Base-by-base conservation (phyloP, 2,329 filamentous ascomycete genomes). In the Arthrobotrys pseudoclavata region DNA sequence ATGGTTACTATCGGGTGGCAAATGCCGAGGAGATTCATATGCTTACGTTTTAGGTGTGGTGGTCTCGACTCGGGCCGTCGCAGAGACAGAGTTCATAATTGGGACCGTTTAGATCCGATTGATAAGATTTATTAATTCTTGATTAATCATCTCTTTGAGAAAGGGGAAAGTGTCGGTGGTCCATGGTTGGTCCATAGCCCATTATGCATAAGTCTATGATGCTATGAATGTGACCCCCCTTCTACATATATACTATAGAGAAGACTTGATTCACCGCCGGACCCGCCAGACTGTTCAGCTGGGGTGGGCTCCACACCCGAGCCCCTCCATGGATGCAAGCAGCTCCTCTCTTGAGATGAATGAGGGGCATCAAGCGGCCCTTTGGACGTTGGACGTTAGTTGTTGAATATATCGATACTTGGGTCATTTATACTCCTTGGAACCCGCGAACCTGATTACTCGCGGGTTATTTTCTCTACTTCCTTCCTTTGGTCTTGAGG, bases 41-140 rank as follows among this genome's bases (percentile, higher is more conserved):
- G 29, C n/a, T n/a, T n/a, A n/a, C n/a, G n/a, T n/a, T n/a, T n/a
- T n/a, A 15, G 15, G 13, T 34, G 31, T 34, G 31, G 31, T 9
- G 18, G 52, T 29, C 52, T 60, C 52, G 66, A 69, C 66, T 48
- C 31, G 31, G 24, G 66, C 29, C 24, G 37, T 53, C 26, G 50
- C 52, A 34, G 20, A 20, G 4, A 4, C 24, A 34, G 18, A 9
- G n/a, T n/a, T 63, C 31, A 34, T 34, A 20, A 10, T 37, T 18
- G 20, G 42, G 2, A 45, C 42, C n/a, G 13, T n/a, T 62, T 26
- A 64, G 71, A 76, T 76, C 57, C 37, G 71, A 76, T 76, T 66
- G 71, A 76, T 76, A 69, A 76, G 71, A 69, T 76, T 42, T 24
- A 60, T 42, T 37, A 37, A 57, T 31, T 53, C 4, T 24, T 50